These are phyloP conservation scores for Gamsiella multidivaricata DNA, from an alignment of 192 early-diverging fungal genomes.

Conservation along the genomic window DNA sequence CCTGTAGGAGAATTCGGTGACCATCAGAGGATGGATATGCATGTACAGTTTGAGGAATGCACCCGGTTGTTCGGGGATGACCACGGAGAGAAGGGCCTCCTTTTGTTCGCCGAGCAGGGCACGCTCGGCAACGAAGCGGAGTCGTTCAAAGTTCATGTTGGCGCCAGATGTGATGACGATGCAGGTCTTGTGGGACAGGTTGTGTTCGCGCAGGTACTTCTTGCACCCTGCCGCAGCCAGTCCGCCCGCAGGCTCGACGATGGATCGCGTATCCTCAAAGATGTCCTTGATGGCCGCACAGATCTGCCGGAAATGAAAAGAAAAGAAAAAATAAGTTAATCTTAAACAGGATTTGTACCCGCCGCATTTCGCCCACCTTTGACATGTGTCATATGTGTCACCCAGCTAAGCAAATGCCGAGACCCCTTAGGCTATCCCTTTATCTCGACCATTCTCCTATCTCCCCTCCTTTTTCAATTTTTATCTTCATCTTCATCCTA, in stretches of 20 bases:
- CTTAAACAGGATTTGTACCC: too few relatives aligned
- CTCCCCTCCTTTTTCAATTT: too few relatives aligned
- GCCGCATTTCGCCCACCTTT: too few relatives aligned
- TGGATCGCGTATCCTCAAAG: constrained; percentile 92
- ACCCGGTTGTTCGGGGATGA: constrained; percentile 94
- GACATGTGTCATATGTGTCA: too few relatives aligned
- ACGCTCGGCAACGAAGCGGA: constrained; percentile 97
- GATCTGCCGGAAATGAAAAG: constrained; percentile 57
- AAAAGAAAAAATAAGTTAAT: constrained; percentile 1
- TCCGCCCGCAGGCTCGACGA: constrained; percentile 96
- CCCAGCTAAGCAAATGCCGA: too few relatives aligned
- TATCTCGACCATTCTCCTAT: too few relatives aligned
- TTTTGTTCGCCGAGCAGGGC: constrained; percentile 91
- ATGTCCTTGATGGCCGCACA: constrained; percentile 93
- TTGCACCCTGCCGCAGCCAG: constrained; percentile 89
- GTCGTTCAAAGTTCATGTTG: constrained; percentile 99
- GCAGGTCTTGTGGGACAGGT: constrained; percentile 65
- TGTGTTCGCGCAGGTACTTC: constrained; percentile 73
- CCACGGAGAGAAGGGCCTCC: constrained; percentile 89
- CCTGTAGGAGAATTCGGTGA: constrained; percentile 93
- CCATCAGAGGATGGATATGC: constrained; percentile 82
- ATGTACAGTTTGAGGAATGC: constrained; percentile 77
- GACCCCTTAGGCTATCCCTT: too few relatives aligned
- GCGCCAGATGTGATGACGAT: constrained; percentile 91
- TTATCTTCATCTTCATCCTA: too few relatives aligned